phyloP scores from a whole-genome alignment of 2,329 filamentous ascomycete genomes.

The Whalleya microplaca region DNA sequence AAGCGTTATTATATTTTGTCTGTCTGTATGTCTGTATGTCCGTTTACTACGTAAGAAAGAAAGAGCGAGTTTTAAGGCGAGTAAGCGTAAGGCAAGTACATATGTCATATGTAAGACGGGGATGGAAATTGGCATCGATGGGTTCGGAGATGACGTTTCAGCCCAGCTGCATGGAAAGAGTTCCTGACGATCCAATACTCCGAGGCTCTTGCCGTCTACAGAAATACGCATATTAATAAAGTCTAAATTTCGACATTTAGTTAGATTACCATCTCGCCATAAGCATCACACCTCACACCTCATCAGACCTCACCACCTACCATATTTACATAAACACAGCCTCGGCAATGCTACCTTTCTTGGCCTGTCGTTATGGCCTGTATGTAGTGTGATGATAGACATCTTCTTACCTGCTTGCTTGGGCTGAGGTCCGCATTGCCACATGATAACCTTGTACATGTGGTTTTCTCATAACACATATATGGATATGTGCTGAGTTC shows the following conservation, averaged over 20 bases:
- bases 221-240: no score
- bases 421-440: not conserved
- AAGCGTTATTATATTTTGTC: no score
- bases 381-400: not conserved
- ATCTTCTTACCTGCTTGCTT: not conserved
- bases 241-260: not conserved
- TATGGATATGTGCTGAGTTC: no score
- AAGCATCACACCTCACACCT: not conserved
- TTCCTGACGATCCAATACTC: slow-evolving; percentile 8
- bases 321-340: no score
- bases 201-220: not conserved
- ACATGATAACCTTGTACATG: not conserved
- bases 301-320: not conserved
- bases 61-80: no score
- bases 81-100: no score
- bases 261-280: not conserved
- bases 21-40: no score
- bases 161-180: slow-evolving; percentile 1
- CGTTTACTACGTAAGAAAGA: no score
- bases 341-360: no score
- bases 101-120: no score
- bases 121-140: no score
- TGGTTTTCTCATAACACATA: not conserved
- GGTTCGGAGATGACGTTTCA: not conserved
- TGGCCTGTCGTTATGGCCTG: no score